Evolutionary conservation across 768 basidiomycete species (phyloP), one percentile per base, ranked within the genome.

Genomic region (Pluteus cervinus): DNA sequence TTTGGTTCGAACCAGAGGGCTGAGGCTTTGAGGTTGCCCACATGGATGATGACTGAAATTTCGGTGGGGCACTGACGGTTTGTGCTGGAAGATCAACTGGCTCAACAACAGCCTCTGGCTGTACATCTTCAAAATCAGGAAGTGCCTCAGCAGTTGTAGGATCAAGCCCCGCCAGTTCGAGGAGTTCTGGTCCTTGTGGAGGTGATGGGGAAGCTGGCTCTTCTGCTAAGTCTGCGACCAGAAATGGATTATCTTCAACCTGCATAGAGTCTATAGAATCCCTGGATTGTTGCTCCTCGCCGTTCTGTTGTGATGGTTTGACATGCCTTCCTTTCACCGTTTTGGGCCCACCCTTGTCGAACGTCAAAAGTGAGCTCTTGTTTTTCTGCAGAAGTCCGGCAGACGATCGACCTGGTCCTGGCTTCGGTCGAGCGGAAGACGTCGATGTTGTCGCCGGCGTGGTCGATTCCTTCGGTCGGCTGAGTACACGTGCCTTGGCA

Each of bases 111-210:
- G 9, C 10, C n/a, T 15, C 37, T 33, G 45, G 38, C 4, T 43
- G 28, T 29, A 64, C 66, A n/a, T 76, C 78, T 32, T 80, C 76
- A 44, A 75, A 83, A 44, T 80, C 79, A 6, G 73, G 61, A 17
- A 84, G 66, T 0, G 43, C 52, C 17, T 68, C 62, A 1, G 54
- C 64, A 21, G 54, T 63, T 21, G 54, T 43, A 7, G 44, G 15
- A 34, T 68, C 54, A 14, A 72, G 48, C 11, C 77, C 79, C 11
- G 75, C 78, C 30, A 75, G 44, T 38, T 65, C 48, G 28, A 80
- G 56, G 20, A 81, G 54, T 42, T 81, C 73, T 49, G 32, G 4
- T 39, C 31, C 22, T 18, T 32, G 24, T 12, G 40, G 43, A 8
- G 33, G 45, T 4, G 42, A 41, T 7, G 28, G 22, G 3, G 34